A percentile compares a stretch with the other conserved stretches of the same genome.
Conservation (phyloP, 2,329 filamentous ascomycete genomes). For the Colletotrichum tamarilloi region DNA sequence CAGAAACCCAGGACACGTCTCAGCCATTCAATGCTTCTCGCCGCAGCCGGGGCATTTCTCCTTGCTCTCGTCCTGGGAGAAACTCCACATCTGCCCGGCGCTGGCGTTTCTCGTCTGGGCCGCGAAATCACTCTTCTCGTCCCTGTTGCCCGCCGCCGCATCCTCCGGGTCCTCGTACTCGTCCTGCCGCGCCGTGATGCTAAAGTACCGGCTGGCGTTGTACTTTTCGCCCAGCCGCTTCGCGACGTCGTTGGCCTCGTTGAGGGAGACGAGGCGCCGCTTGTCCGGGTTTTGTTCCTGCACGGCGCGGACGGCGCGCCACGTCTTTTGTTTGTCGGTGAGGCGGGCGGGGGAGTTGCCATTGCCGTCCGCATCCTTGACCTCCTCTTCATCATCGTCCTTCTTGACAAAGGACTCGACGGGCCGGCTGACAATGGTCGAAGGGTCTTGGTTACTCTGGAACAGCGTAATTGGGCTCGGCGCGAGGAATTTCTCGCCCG, state of each 20-base stretch:
- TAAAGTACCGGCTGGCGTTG: constrained; percentile 50
- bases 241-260: constrained; percentile 69
- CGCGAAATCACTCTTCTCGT: constrained; percentile 47
- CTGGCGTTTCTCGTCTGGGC: not conserved
- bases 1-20: not conserved
- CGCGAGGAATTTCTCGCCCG: constrained; percentile 49
- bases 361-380: not conserved
- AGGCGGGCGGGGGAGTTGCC: not conserved
- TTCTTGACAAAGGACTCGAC: constrained; percentile 27
- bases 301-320: constrained; percentile 41
- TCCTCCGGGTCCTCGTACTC: constrained; percentile 42
- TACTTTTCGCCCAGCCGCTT: constrained; percentile 65
- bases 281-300: constrained; percentile 46
- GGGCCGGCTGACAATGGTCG: constrained; percentile 14
- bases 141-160: constrained; percentile 32
- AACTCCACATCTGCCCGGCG: not conserved
- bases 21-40: not conserved
- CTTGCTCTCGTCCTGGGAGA: not conserved
- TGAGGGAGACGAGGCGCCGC: constrained; percentile 63
- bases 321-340: constrained; percentile 23
- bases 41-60: constrained; percentile 6
- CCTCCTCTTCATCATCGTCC: not conserved
- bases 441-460: constrained; percentile 5
- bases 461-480: constrained; percentile 32
- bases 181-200: constrained; percentile 42